Conservation (phyloP, 176 grass and related monocot genomes). For the Phoenix dactylifera region DNA sequence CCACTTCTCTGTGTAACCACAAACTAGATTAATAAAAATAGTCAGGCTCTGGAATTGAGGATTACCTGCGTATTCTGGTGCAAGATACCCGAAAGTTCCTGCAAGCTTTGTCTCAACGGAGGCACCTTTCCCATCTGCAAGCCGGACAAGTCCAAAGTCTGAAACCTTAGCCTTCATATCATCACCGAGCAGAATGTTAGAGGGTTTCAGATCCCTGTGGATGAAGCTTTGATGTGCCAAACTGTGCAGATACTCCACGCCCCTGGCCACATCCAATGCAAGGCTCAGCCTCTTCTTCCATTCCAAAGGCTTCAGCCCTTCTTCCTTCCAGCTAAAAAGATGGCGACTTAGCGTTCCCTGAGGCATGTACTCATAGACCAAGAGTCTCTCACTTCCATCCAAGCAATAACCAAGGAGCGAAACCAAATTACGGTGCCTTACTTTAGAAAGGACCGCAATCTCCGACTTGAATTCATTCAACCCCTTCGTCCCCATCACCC, state of each 20-base stretch:
- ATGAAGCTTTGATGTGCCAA: constrained; percentile 62
- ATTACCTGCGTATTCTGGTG: constrained; percentile 94
- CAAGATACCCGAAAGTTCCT: constrained; percentile 92
- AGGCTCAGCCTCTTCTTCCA: constrained; percentile 92
- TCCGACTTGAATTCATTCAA: constrained; percentile 87
- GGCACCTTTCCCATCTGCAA: constrained; percentile 83
- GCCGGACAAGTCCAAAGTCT: constrained; percentile 83
- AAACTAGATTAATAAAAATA: neutral
- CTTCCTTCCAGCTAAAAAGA: constrained; percentile 66
- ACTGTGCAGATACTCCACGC: constrained; percentile 90
- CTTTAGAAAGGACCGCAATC: constrained; percentile 85
- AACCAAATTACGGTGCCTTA: constrained; percentile 83
- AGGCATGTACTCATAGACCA: constrained; percentile 35
- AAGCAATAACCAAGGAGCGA: constrained; percentile 88
- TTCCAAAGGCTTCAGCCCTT: constrained; percentile 56
- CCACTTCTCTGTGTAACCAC: too few relatives aligned
- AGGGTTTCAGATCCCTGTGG: constrained; percentile 77
- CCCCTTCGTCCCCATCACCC: constrained; percentile 89
- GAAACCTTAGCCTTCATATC: constrained; percentile 99
- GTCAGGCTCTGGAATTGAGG: constrained; percentile 1
- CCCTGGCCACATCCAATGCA: constrained; percentile 88
- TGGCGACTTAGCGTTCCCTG: constrained; percentile 42
- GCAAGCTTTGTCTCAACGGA: constrained; percentile 77
- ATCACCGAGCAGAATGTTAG: constrained; percentile 87
- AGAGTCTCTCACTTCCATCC: constrained; percentile 84